Base-by-base conservation (phyloP, 2,329 filamentous ascomycete genomes). In the Neopestalotiopsis rosae region DNA sequence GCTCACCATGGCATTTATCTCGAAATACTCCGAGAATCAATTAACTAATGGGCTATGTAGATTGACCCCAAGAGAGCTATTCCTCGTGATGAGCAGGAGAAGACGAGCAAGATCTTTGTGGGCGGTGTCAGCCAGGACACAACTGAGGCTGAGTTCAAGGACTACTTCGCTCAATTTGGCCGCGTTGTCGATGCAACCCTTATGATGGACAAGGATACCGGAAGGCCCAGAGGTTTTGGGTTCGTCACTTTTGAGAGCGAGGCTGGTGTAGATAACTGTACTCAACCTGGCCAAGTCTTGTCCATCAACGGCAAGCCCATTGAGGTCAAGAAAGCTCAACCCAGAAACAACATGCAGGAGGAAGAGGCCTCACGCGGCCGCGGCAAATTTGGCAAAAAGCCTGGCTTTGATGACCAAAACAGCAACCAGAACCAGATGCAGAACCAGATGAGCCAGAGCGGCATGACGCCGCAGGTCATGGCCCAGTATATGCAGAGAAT, bases 191-290 rank as follows among this genome's bases (percentile, higher is more conserved):
- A 99, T 82, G 96, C 96, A 1, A 99, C 96, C 0, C 89, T 99
- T 2, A 99, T 99, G 96, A 99, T 99, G 91, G 96, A 99, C 80
- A 99, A 99, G 82, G 96, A 99, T 80, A 99, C 96, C 0, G 96
- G 96, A n/a, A 90, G 96, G 56, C 96, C 96, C 2, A 89, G 96
- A 77, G 96, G 96, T 1, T 99, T 99, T 77, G 96, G 96, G 14
- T 99, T 99, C 80, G 96, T 99, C 66, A 99, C 96, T 0, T 99
- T 99, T 75, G 96, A 99, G 81, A 97, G 92, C 73, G 96, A 99
- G 77, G 91, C 94, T 17, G 96, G 96, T 20, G 96, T 99, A 59
- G 96, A 99, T 72, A 92, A 93, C 42, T 97, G 95, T 70, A 89
- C 99, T 58, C 90, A 92, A 68, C 89, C 91, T 28, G 93, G 94